Evolutionary conservation across 164 flowering plant genomes (phyloP), one percentile per base, ranked within the genome.

Genomic region (Warburgia ugandensis): DNA sequence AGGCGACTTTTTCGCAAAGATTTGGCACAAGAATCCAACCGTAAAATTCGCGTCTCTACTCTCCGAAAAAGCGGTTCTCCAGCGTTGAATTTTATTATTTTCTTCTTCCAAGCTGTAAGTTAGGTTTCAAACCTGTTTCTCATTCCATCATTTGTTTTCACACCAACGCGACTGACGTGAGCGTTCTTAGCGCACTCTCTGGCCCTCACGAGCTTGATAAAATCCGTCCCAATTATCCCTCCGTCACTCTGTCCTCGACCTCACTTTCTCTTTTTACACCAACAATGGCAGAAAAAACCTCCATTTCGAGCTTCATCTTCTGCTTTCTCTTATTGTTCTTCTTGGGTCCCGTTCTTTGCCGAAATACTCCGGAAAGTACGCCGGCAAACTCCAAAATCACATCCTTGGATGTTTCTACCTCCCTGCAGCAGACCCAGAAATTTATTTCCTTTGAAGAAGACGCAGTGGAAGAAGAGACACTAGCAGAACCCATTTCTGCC

Each of bases 321-420:
- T 9, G 25, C 48, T 42, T 60, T 23, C 16, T 40, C 41, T 41
- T 29, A 48, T 19, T 31, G 37, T 19, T 32, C 22, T 44, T 19
- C 29, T 28, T 32, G 56, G 26, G 63, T 9, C 28, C 59, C 2
- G 74, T 48, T 28, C 61, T 48, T 45, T 68, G 62, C 28, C 61
- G 83, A 50, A 64, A 13, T 25, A 62, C 44, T 45, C 19, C 54
- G 52, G 1, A 20, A 17, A 21, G 20, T 0, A 53, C 8, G 55
- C 27, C 55, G 4, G 19, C 30, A 45, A 76, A 77, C 2, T 58
- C 68, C 1, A 28, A n/a, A n/a, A n/a, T n/a, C n/a, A n/a, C n/a
- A n/a, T n/a, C 69, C 11, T 82, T 84, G 33, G 75, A 84, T 41
- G 77, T 87, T 49, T 49, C 82, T 0, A 72, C 72, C 35, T 61